Conservation (phyloP, 352 stramenopile species). For the Globisporangium yorkense region DNA sequence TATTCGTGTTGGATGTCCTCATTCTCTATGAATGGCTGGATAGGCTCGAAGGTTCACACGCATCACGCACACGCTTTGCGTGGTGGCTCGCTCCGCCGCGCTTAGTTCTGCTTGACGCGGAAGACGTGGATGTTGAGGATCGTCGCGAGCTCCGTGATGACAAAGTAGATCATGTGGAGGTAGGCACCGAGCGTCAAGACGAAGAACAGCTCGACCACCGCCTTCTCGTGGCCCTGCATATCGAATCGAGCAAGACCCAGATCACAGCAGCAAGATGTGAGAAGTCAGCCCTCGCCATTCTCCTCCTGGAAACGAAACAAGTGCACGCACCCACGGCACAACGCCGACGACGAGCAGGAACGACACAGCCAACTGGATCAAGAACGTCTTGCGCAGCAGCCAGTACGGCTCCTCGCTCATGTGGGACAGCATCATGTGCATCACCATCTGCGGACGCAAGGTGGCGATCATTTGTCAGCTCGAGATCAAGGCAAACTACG, state of each 20-base stretch:
- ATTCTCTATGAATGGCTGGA: neutral
- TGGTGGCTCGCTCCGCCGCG: neutral
- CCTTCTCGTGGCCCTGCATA: conserved; percentile 50
- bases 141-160: conserved; percentile 65
- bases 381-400: conserved; percentile 80
- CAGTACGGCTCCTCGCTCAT: conserved; percentile 85
- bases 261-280: neutral
- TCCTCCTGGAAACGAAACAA: neutral
- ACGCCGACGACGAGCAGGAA: conserved; percentile 65
- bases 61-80: neutral
- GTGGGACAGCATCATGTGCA: conserved; percentile 88
- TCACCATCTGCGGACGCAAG: conserved; percentile 59
- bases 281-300: neutral
- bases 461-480: neutral
- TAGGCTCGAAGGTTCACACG: neutral
- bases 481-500: neutral
- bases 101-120: conserved; percentile 70
- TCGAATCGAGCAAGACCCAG: neutral
- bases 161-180: conserved; percentile 81
- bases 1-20: neutral
- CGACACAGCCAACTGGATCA: conserved; percentile 51
- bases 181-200: conserved; percentile 63
- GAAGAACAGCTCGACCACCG: conserved; percentile 74
- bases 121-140: conserved; percentile 81
- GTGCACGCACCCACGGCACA: conserved; percentile 56